phyloP scores from a whole-genome alignment of 2,329 filamentous ascomycete species.

The Trichophyton rubrum region DNA sequence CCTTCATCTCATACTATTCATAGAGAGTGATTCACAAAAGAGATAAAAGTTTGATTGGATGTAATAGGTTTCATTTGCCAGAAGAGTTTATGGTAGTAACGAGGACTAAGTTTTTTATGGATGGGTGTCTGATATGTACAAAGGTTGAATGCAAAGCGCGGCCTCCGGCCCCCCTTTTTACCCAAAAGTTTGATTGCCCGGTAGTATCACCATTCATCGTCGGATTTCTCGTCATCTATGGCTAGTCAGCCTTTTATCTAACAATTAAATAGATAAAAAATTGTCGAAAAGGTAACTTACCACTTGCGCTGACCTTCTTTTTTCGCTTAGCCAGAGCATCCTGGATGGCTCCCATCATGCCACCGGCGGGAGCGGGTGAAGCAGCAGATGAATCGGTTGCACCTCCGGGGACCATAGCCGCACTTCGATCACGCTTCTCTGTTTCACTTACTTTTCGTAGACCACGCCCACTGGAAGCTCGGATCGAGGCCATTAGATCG shows the following conservation, averaged over 20 bases:
- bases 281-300: slow-evolving; percentile 46
- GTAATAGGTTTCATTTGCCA: not conserved
- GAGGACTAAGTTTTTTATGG: not conserved
- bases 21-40: not conserved
- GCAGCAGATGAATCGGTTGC: slow-evolving; percentile 48
- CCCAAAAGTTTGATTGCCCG: not conserved
- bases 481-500: slow-evolving; percentile 37
- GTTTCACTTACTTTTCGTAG: slow-evolving; percentile 35
- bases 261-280: not conserved
- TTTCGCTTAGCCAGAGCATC: slow-evolving; percentile 70
- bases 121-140: not conserved
- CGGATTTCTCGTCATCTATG: slow-evolving; percentile 36
- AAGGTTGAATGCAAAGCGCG: not conserved
- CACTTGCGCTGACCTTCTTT: slow-evolving; percentile 86
- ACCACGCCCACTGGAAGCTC: slow-evolving; percentile 43
- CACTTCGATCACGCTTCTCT: slow-evolving; percentile 37
- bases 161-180: not conserved
- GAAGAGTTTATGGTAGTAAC: not conserved
- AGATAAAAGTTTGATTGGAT: not conserved
- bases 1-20: not conserved
- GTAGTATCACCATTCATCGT: slow-evolving; percentile 33
- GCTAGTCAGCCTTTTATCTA: not conserved
- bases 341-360: slow-evolving; percentile 73
- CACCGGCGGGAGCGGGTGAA: slow-evolving; percentile 44
- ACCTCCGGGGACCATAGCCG: slow-evolving; percentile 33